Evolutionary conservation across 1,139 yeast species (phyloP).

Genomic region (Ogataea hybrid): DNA sequence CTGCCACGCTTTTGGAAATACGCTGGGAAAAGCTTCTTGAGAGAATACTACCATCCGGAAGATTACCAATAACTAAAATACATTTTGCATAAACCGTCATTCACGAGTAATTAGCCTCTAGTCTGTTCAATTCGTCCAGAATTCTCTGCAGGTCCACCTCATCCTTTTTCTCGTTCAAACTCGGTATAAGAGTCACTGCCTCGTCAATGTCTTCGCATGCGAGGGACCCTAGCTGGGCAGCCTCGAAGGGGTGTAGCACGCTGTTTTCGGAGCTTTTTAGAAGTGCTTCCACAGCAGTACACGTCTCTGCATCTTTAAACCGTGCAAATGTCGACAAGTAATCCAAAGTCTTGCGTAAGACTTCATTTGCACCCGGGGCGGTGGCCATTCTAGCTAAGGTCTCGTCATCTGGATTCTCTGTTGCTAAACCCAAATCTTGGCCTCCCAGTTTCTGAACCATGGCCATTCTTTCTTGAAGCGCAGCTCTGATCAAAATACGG

Average conservation of each 20-base stretch:
- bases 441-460: slow-evolving; percentile 40
- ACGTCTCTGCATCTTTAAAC: slow-evolving; percentile 88
- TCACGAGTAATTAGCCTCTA: slow-evolving; percentile 39
- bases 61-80: slow-evolving; percentile 20
- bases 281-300: slow-evolving; percentile 88
- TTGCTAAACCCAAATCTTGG: slow-evolving; percentile 34
- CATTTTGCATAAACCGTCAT: slow-evolving; percentile 1
- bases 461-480: slow-evolving; percentile 70
- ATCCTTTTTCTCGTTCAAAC: slow-evolving; percentile 70
- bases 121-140: slow-evolving; percentile 78
- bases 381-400: slow-evolving; percentile 67
- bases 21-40: slow-evolving; percentile 48
- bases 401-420: slow-evolving; percentile 47
- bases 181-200: slow-evolving; percentile 91
- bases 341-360: slow-evolving; percentile 88
- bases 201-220: slow-evolving; percentile 98
- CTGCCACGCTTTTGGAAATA: slow-evolving; percentile 83
- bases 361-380: slow-evolving; percentile 59
- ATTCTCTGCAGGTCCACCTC: slow-evolving; percentile 87
- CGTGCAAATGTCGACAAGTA: slow-evolving; percentile 84
- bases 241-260: slow-evolving; percentile 89
- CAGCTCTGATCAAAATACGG: slow-evolving; percentile 84
- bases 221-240: slow-evolving; percentile 90
- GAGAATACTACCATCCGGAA: slow-evolving; percentile 35
- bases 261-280: slow-evolving; percentile 67